Percentiles rank a stretch among this genome's conserved stretches.
Evolutionary conservation across 2,329 filamentous ascomycete species (phyloP).

Genomic region (Phoma sp.): DNA sequence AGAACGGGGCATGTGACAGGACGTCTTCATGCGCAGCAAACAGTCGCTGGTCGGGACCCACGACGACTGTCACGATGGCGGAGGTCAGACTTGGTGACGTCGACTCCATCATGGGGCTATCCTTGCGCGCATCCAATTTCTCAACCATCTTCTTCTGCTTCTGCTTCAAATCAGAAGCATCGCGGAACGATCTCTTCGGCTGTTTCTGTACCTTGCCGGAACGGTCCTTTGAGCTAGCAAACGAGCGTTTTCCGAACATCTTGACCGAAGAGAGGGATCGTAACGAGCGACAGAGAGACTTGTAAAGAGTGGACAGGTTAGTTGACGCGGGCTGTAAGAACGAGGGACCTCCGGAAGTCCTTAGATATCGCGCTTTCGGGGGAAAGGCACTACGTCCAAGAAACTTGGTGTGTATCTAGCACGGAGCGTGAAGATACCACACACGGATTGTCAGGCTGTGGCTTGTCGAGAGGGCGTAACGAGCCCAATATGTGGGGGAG

Average conservation of each 20-base stretch:
- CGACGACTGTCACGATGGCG: conserved; percentile 84
- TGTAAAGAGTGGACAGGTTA: conserved; percentile 55
- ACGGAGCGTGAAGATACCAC: conserved; percentile 45
- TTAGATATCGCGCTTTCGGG: conserved; percentile 45
- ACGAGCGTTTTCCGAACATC: conserved; percentile 90
- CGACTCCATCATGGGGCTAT: conserved; percentile 60
- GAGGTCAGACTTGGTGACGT: conserved; percentile 61
- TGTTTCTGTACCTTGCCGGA: conserved; percentile 87
- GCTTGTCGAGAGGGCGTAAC: conserved; percentile 48
- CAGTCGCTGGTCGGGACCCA: conserved; percentile 83
- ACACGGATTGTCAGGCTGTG: conserved; percentile 49
- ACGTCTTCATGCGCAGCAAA: conserved; percentile 97
- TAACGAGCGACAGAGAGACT: conserved; percentile 52
- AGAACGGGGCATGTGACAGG: conserved; percentile 83
- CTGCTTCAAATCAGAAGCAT: conserved; percentile 73
- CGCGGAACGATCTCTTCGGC: conserved; percentile 75
- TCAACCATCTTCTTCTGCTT: conserved; percentile 76
- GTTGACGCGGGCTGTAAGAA: conserved; percentile 60
- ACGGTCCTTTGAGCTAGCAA: conserved; percentile 76
- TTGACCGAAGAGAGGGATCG: conserved; percentile 53
- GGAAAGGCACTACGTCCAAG: conserved; percentile 45
- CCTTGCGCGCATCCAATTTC: conserved; percentile 67
- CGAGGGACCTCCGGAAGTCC: conserved; percentile 61
- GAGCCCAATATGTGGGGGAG: conserved; percentile 36
- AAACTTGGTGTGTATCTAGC: conserved; percentile 47